Base-by-base conservation (phyloP, 148 eudicot species). In the Spergularia marina region DNA sequence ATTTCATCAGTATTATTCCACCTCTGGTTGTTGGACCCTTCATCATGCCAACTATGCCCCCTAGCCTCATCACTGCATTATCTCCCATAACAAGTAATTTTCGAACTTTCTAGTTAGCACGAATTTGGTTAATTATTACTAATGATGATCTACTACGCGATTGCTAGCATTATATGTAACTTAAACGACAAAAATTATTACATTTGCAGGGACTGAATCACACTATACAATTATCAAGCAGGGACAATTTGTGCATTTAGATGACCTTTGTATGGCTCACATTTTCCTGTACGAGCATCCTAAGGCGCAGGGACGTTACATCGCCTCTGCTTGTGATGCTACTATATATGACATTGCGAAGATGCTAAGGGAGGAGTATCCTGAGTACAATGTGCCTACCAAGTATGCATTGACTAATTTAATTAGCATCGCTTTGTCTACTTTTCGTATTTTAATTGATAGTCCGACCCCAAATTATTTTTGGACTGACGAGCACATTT, bases 11-110 rank as follows among this genome's bases (percentile, higher is more conserved):
- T 55, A 78, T 94, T 12, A 90, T 94, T 70, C 97, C 98, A 36
- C 78, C 93, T 1, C 62, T 94, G 34, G 98, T 94, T 12, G 95
- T 94, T 4, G 98, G 98, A 16, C 98, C 98, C 51, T 94, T 91
- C 80, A 81, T 90, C 74, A 88, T 55, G 59, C 89, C 91, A 9
- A 55, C 90, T 7, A 84, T 94, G 82, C 98, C 98, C 47, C 97
- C 97, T 12, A 91, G 98, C 81, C 88, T 94, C 39, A 85, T 88
- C 6, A 91, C 98, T 8, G 95, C 97, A 0, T 89, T 94, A 55
- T 94, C 98, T 6, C 94, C 87, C 0, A 83, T 94, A 68, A 91
- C 93, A 12, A 86, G 98, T 94, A 85, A 61, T 20, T 44, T 44
- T 9, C 13, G 39, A 52, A 16, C 12, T 11, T 30, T 30, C 4